Conservation (phyloP, 2,329 filamentous ascomycete genomes). For the Ascochyta pisi region DNA sequence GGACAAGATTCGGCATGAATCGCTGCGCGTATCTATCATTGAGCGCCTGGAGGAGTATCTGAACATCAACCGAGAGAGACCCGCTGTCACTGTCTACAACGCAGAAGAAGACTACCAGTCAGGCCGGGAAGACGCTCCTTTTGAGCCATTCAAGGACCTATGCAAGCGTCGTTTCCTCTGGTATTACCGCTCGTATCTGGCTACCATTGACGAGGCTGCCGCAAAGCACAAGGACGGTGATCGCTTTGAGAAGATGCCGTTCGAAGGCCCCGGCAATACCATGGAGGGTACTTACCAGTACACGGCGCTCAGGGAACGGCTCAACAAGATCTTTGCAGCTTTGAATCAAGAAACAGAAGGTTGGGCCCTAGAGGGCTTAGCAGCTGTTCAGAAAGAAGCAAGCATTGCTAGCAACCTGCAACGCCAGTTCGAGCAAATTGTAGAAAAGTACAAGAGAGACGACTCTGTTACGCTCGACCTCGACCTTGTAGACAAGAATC, state of each 20-base stretch:
- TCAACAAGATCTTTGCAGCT: slow-evolving; percentile 71
- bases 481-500: slow-evolving; percentile 78
- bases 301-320: slow-evolving; percentile 70
- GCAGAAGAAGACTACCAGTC: slow-evolving; percentile 58
- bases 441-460: slow-evolving; percentile 74
- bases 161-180: slow-evolving; percentile 92
- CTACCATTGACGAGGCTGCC: slow-evolving; percentile 69
- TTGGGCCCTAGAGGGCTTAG: slow-evolving; percentile 75
- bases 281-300: slow-evolving; percentile 93
- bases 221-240: slow-evolving; percentile 68
- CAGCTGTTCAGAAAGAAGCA: slow-evolving; percentile 68
- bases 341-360: slow-evolving; percentile 73
- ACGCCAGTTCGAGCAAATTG: slow-evolving; percentile 83
- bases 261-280: slow-evolving; percentile 76
- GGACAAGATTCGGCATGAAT: slow-evolving; percentile 92
- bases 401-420: slow-evolving; percentile 82
- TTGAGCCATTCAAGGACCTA: slow-evolving; percentile 88
- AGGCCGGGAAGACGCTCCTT: slow-evolving; percentile 63
- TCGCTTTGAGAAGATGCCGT: slow-evolving; percentile 81
- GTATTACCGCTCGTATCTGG: slow-evolving; percentile 91
- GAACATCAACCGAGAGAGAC: slow-evolving; percentile 60
- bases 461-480: slow-evolving; percentile 77
- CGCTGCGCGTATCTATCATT: slow-evolving; percentile 83
- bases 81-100: slow-evolving; percentile 54
- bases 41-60: slow-evolving; percentile 83